Conservation (phyloP, 2,329 filamentous ascomycete species). For the Arthrobotrys entomopaga region DNA sequence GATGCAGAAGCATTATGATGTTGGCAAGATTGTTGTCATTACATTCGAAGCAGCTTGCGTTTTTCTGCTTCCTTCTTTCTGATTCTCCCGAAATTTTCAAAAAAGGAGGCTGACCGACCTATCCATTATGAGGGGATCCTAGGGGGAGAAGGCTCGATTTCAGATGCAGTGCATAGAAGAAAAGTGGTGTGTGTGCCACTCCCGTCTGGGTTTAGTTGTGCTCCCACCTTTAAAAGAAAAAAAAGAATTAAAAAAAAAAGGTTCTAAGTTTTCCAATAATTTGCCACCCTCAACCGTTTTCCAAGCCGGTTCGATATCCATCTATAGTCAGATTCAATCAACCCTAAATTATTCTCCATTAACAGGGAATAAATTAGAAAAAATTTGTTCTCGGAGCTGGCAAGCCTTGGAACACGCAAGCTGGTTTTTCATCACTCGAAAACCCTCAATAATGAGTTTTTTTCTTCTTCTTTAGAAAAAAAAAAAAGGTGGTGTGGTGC, state of each 20-base stretch:
- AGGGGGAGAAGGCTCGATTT: not conserved
- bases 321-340: slow-evolving; percentile 19
- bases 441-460: too few species aligned
- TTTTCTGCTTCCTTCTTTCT: not conserved
- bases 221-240: slow-evolving; percentile 26
- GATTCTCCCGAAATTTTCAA: not conserved
- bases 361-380: not conserved
- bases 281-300: slow-evolving; percentile 51
- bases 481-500: slow-evolving; percentile 48
- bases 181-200: slow-evolving; percentile 37
- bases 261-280: slow-evolving; percentile 17
- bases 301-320: slow-evolving; percentile 1
- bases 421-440: not conserved
- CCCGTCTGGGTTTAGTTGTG: slow-evolving; percentile 21
- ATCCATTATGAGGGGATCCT: too few species aligned
- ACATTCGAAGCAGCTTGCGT: not conserved
- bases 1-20: not conserved
- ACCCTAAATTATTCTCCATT: slow-evolving; percentile 15
- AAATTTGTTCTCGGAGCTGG: slow-evolving; percentile 24
- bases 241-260: not conserved
- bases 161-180: slow-evolving; percentile 19
- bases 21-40: not conserved
- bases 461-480: not conserved
- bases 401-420: slow-evolving; percentile 48
- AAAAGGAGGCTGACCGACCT: not conserved